A percentile compares a stretch with the other conserved stretches of the same genome.
phyloP scores from a whole-genome alignment of 768 basidiomycete species.

The Chlorophyllum brunneum region DNA sequence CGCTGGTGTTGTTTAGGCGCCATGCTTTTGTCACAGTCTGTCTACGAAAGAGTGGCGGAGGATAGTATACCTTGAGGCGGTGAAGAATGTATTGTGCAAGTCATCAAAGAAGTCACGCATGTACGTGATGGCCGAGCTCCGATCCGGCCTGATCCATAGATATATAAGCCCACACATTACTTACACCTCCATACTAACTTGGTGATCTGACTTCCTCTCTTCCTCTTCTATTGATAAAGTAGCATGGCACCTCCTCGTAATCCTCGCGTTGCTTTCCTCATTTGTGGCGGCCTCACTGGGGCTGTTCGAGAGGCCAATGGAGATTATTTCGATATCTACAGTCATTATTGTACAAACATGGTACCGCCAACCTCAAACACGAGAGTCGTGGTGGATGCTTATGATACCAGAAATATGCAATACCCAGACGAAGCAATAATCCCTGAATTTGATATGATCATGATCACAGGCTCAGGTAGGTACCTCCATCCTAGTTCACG shows the following conservation, averaged over 20 bases:
- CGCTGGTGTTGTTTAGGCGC: no score
- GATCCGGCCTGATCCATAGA: no score
- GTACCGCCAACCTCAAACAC: constrained; percentile 19
- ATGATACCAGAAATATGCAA: constrained; percentile 51
- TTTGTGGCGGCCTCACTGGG: constrained; percentile 58
- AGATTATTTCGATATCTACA: constrained; percentile 55
- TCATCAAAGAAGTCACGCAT: no score
- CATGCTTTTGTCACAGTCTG: no score
- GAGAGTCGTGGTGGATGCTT: constrained; percentile 54
- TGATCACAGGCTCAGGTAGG: constrained; percentile 84
- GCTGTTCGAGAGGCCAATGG: constrained; percentile 44
- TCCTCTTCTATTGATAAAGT: neutral
- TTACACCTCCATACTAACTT: neutral
- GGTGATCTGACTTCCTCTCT: neutral
- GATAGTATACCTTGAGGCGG: no score
- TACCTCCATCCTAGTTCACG: constrained; percentile 6
- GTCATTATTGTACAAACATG: constrained; percentile 33
- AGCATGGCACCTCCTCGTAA: constrained; percentile 7
- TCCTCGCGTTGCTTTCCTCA: constrained; percentile 44
- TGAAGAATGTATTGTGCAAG: no score
- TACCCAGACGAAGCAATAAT: constrained; percentile 56
- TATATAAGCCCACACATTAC: no score
- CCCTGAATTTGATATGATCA: constrained; percentile 62
- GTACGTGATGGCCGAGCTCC: no score
- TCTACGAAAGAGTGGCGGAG: no score